A percentile compares a stretch with the other conserved stretches of the same genome.
Conservation (phyloP, 768 basidiomycete genomes). For the Tricholomella constricta region DNA sequence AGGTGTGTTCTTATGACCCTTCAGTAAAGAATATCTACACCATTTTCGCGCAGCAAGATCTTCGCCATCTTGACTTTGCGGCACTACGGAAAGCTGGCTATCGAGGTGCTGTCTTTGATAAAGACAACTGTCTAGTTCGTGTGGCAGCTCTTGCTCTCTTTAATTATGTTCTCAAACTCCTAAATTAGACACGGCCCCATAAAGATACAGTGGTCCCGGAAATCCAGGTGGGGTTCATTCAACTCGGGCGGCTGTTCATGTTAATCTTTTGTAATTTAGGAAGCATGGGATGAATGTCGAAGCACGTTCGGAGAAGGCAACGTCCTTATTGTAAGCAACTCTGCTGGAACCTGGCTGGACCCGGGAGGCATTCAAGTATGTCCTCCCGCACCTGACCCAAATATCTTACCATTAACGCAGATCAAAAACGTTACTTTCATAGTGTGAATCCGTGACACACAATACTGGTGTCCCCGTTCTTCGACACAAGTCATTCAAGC, state of each 20-base stretch:
- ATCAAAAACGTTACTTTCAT: slow-evolving; percentile 8
- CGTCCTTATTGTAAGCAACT: slow-evolving; percentile 92
- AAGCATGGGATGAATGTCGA: slow-evolving; percentile 75
- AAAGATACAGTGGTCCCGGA: slow-evolving; percentile 76
- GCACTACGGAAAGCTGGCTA: slow-evolving; percentile 77
- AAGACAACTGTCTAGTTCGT: slow-evolving; percentile 93
- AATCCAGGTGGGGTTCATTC: slow-evolving; percentile 50
- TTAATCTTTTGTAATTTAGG: slow-evolving; percentile 38
- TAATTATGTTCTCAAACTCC: neutral
- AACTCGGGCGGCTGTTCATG: neutral
- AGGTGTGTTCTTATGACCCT: slow-evolving; percentile 47
- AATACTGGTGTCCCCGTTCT: slow-evolving; percentile 83
- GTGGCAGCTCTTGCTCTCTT: neutral
- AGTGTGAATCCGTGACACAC: slow-evolving; percentile 87
- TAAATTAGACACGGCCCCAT: slow-evolving; percentile 74
- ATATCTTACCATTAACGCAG: neutral
- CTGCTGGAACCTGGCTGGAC: slow-evolving; percentile 82
- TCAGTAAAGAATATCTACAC: slow-evolving; percentile 12
- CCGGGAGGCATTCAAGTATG: slow-evolving; percentile 78
- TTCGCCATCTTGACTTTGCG: slow-evolving; percentile 79
- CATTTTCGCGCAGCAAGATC: slow-evolving; percentile 61
- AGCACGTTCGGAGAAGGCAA: slow-evolving; percentile 74
- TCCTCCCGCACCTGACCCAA: too few species aligned
- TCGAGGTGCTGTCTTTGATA: slow-evolving; percentile 92
- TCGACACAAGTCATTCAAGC: slow-evolving; percentile 75